A percentile compares a stretch with the other conserved stretches of the same genome.
Evolutionary conservation across 2,329 filamentous ascomycete genomes (phyloP).

Genomic region (Fusarium setosum): DNA sequence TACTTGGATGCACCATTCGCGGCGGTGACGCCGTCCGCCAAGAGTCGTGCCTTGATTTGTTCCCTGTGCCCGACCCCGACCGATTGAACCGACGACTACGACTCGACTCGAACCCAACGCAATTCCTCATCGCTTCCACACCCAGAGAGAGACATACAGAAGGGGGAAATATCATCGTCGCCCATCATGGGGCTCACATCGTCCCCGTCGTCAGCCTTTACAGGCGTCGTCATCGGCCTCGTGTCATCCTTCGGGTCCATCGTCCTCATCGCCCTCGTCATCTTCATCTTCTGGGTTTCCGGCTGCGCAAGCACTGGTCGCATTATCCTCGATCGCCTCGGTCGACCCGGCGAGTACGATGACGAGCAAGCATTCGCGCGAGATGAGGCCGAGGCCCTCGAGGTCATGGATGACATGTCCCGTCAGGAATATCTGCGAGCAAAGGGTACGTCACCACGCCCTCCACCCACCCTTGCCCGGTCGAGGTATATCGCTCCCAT

Average conservation of each 20-base stretch:
- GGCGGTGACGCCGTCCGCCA: conserved; percentile 46
- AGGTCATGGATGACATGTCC: conserved; percentile 94
- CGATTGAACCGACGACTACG: conserved; percentile 32
- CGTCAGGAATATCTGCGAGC: conserved; percentile 91
- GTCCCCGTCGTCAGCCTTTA: conserved; percentile 61
- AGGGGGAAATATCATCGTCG: background rate
- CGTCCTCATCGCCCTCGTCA: conserved; percentile 81
- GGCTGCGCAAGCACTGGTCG: conserved; percentile 79
- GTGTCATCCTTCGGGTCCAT: conserved; percentile 95
- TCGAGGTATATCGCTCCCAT: background rate
- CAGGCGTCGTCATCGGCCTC: conserved; percentile 92
- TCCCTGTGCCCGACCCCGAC: conserved; percentile 26
- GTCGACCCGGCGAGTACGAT: conserved; percentile 94
- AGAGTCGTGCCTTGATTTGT: conserved; percentile 35
- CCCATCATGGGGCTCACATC: conserved; percentile 46
- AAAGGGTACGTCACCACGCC: conserved; percentile 75
- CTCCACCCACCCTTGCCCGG: background rate
- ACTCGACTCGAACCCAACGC: conserved; percentile 29
- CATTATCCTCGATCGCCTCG: conserved; percentile 93
- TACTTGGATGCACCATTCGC: conserved; percentile 41
- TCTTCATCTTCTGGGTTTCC: conserved; percentile 91
- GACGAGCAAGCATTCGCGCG: conserved; percentile 95
- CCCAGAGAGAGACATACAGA: background rate
- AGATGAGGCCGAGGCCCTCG: conserved; percentile 94
- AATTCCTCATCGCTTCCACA: conserved; percentile 9